phyloP scores from a whole-genome alignment of 305 asterid species.

The Andrographis paniculata region DNA sequence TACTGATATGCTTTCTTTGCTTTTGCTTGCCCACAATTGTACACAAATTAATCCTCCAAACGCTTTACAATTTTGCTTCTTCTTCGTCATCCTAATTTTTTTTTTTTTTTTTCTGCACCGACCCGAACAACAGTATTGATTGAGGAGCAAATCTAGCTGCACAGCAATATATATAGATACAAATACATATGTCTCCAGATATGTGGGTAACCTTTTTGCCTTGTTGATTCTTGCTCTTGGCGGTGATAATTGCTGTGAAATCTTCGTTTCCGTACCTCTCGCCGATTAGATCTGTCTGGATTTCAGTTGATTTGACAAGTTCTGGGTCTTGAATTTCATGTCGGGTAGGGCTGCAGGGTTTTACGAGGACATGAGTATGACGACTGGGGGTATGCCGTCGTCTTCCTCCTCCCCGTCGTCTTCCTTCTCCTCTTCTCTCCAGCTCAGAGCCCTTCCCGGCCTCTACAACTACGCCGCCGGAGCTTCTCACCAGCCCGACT shows the following conservation, averaged over 20 bases:
- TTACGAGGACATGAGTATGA: conserved; percentile 25
- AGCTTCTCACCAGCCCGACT: not conserved
- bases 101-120: too few species aligned
- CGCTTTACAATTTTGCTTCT: too few species aligned
- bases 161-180: too few species aligned
- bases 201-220: not conserved
- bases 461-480: not conserved
- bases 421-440: conserved; percentile 18
- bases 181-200: not conserved
- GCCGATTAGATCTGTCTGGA: conserved; percentile 30
- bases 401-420: too few species aligned
- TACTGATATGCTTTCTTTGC: too few species aligned
- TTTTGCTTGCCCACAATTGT: too few species aligned
- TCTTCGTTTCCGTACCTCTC: not conserved
- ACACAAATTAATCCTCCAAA: too few species aligned
- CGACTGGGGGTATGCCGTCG: conserved; percentile 16
- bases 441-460: too few species aligned
- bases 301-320: conserved; percentile 15
- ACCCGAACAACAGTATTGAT: too few species aligned
- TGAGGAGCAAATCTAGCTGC: too few species aligned
- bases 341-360: conserved; percentile 41
- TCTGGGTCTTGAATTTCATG: conserved; percentile 39
- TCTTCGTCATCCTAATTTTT: too few species aligned
- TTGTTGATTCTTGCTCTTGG: not conserved
- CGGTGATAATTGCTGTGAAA: not conserved